A percentile compares a stretch with the other conserved stretches of the same genome.
phyloP scores from a whole-genome alignment of 495 filamentous ascomycete species.

The Podospora anserina region DNA sequence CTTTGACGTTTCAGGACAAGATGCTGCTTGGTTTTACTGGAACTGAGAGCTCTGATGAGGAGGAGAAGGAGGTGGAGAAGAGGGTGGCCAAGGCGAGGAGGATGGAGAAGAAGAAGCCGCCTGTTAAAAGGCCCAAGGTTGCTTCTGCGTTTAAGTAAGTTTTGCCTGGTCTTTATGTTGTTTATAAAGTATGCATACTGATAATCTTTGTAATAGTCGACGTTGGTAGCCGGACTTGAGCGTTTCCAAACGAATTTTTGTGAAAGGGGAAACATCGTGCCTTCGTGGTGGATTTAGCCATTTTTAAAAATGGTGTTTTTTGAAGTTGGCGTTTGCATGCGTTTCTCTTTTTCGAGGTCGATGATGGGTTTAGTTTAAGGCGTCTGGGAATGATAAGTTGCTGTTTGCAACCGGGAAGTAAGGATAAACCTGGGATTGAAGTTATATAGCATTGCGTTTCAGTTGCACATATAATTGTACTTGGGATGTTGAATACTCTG shows the following conservation, averaged over 20 bases:
- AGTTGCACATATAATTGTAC: too few species aligned
- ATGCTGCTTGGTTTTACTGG: constrained; percentile 22
- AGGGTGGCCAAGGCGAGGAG: constrained; percentile 4
- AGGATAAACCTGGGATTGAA: too few species aligned
- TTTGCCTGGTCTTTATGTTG: neutral
- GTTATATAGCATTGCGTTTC: too few species aligned
- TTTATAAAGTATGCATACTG: neutral
- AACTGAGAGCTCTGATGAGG: constrained; percentile 6
- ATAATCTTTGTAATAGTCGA: constrained; percentile 1
- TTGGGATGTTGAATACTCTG: too few species aligned
- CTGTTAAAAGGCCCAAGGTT: constrained; percentile 27
- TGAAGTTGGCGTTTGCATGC: too few species aligned
- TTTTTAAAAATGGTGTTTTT: too few species aligned
- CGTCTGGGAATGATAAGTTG: too few species aligned
- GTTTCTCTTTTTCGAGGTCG: too few species aligned
- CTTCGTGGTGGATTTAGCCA: too few species aligned
- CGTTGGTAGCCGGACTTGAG: constrained; percentile 1
- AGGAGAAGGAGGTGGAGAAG: constrained; percentile 14
- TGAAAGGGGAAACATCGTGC: too few species aligned
- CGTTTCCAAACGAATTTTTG: neutral
- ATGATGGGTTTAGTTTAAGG: too few species aligned
- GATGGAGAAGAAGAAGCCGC: constrained; percentile 26
- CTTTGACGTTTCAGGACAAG: constrained; percentile 26
- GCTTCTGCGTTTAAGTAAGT: constrained; percentile 31
- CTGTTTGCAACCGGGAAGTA: too few species aligned